Percentiles rank a stretch among this genome's conserved stretches.
phyloP scores from a whole-genome alignment of 2,329 filamentous ascomycete species.

The Pestalotiopsis sp. region DNA sequence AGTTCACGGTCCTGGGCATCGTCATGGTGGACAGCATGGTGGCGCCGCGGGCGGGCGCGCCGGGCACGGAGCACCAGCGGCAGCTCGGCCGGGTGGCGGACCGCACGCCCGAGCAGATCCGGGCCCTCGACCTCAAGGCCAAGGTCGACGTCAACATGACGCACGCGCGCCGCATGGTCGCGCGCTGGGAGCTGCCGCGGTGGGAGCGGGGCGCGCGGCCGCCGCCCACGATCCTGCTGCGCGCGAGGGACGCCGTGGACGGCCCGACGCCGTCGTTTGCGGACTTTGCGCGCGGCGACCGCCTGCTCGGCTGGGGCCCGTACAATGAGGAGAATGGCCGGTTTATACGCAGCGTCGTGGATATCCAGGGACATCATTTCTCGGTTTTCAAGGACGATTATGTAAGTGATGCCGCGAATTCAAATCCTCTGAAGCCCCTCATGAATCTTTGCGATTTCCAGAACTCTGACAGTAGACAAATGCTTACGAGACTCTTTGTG shows the following conservation, averaged over 20 bases:
- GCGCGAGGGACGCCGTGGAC: conserved; percentile 42
- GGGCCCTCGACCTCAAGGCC: conserved; percentile 27
- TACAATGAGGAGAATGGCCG: conserved; percentile 37
- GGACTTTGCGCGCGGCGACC: conserved; percentile 43
- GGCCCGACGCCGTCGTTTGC: conserved; percentile 33
- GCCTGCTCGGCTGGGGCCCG: conserved; percentile 47
- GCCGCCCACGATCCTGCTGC: conserved; percentile 46
- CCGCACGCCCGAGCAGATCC: conserved; percentile 25
- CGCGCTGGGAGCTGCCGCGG: conserved; percentile 24
- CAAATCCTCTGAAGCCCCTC: too few species aligned
- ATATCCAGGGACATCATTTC: conserved; percentile 54
- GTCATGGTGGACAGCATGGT: conserved; percentile 54
- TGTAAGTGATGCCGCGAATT: conserved; percentile 19
- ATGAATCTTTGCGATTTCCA: too few species aligned
- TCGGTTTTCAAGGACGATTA: conserved; percentile 27
- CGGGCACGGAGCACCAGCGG: conserved; percentile 15
- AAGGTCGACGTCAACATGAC: conserved; percentile 33
- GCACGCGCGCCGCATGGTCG: conserved; percentile 30
- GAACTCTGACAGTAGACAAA: background rate
- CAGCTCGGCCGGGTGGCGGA: conserved; percentile 27
- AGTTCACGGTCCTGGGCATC: conserved; percentile 46
- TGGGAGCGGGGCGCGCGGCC: conserved; percentile 23
- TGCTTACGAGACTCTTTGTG: background rate
- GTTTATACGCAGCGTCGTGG: conserved; percentile 45
- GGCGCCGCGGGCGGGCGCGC: conserved; percentile 24